phyloP scores from a whole-genome alignment of 176 grass and related monocot genomes.

The Oryza brachyantha region DNA sequence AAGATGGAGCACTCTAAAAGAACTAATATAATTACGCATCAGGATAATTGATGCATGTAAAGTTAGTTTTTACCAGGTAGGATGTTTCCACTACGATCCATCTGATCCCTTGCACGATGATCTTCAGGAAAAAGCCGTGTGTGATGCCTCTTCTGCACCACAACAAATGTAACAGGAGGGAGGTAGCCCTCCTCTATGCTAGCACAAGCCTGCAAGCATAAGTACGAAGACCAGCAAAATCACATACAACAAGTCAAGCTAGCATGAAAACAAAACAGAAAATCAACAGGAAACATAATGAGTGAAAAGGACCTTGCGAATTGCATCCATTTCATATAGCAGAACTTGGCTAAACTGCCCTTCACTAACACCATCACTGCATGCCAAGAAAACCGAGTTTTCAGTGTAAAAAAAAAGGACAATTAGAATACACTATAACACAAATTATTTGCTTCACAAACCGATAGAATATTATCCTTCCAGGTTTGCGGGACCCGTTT shows the following conservation, averaged over 20 bases:
- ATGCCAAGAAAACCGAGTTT: neutral
- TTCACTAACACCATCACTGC: constrained; percentile 76
- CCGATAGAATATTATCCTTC: constrained; percentile 83
- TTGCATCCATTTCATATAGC: constrained; percentile 72
- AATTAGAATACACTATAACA: neutral
- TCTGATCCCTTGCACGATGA: constrained; percentile 35
- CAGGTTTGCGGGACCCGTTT: constrained; percentile 41
- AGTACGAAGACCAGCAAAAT: neutral
- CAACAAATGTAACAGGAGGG: constrained; percentile 63
- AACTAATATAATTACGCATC: too few relatives aligned
- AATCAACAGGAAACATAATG: neutral
- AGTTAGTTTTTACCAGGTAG: constrained; percentile 44
- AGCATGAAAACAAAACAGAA: neutral
- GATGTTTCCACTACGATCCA: constrained; percentile 78
- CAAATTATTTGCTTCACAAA: neutral
- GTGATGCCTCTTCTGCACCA: constrained; percentile 94
- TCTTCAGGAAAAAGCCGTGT: constrained; percentile 74
- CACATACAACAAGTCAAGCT: neutral
- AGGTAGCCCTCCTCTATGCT: constrained; percentile 54
- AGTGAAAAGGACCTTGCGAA: constrained; percentile 54
- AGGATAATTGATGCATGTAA: neutral
- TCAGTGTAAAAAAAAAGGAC: neutral
- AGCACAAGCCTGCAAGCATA: constrained; percentile 58
- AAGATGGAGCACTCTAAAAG: too few relatives aligned
- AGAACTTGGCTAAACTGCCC: constrained; percentile 76